These are phyloP conservation scores for Cladosporium sp. DNA, from an alignment of 2,329 filamentous ascomycete species.

Conservation along the genomic window DNA sequence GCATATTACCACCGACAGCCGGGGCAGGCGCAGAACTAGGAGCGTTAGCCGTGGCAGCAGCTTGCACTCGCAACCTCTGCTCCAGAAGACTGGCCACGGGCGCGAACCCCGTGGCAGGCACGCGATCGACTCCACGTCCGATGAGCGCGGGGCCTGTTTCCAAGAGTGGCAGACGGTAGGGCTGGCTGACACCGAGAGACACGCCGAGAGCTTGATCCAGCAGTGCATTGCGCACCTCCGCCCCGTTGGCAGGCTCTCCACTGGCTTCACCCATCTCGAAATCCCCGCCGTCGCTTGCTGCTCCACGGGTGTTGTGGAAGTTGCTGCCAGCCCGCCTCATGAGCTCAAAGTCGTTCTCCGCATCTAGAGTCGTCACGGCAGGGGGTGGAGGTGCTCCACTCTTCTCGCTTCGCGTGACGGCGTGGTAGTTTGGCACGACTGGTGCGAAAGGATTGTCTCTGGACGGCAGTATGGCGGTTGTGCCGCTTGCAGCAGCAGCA, in stretches of 20 bases:
- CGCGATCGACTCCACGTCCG: conserved; percentile 30
- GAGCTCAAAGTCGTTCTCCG: conserved; percentile 47
- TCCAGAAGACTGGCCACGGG: conserved; percentile 21
- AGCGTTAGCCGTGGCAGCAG: conserved; percentile 11
- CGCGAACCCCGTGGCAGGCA: conserved; percentile 31
- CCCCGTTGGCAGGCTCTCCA: conserved; percentile 19
- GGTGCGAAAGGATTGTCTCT: conserved; percentile 41
- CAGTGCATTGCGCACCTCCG: conserved; percentile 26
- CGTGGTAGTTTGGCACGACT: conserved; percentile 41
- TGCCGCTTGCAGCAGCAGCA: conserved; percentile 32
- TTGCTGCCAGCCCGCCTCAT: conserved; percentile 35
- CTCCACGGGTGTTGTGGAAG: conserved; percentile 7
- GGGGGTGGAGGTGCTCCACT: conserved; percentile 43
- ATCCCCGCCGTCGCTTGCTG: conserved; percentile 17
- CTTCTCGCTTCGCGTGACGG: conserved; percentile 45
- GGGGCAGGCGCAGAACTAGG: conserved; percentile 13
- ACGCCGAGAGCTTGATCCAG: conserved; percentile 32
- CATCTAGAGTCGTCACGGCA: conserved; percentile 39
- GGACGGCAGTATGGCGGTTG: conserved; percentile 29
- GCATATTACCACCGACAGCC: conserved; percentile 19
- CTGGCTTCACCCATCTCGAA: conserved; percentile 18
- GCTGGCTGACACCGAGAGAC: conserved; percentile 24
- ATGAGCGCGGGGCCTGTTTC: conserved; percentile 33
- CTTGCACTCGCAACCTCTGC: conserved; percentile 18
- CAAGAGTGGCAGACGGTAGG: conserved; percentile 32